Percentiles rank a stretch among this genome's conserved stretches.
phyloP scores from a whole-genome alignment of 768 basidiomycete genomes.

The Calvatia gigantea region DNA sequence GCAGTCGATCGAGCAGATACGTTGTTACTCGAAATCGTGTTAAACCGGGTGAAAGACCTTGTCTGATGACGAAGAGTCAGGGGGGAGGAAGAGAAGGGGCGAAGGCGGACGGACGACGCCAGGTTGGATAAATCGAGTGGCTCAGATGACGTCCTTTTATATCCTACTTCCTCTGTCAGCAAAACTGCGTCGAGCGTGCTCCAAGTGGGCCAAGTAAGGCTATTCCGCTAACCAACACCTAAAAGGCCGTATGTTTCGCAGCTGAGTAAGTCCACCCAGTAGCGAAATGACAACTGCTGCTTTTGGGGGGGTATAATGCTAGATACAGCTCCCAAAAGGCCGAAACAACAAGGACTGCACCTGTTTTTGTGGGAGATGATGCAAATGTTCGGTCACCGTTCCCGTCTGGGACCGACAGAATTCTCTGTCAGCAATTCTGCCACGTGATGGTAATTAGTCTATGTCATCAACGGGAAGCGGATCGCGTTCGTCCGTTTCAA shows the following conservation, averaged over 20 bases:
- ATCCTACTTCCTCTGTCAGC: conserved; percentile 1
- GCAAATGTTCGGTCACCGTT: background rate
- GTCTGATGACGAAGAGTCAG: conserved; percentile 8
- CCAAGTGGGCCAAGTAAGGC: background rate
- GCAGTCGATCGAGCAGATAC: conserved; percentile 4
- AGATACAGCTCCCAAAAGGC: too few relatives aligned
- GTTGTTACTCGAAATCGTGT: conserved; percentile 5
- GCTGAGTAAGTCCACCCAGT: too few relatives aligned
- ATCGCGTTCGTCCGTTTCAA: background rate
- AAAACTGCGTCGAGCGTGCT: background rate
- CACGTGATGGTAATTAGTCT: background rate
- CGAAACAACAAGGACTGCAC: background rate
- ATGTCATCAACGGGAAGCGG: background rate
- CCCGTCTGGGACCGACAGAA: background rate
- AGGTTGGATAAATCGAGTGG: conserved; percentile 16
- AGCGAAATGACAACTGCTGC: too few relatives aligned
- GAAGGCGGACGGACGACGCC: conserved; percentile 17
- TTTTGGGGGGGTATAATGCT: too few relatives aligned
- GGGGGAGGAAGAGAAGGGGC: conserved; percentile 8
- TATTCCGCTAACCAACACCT: too few relatives aligned
- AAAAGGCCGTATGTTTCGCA: too few relatives aligned
- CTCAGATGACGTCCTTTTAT: conserved; percentile 12
- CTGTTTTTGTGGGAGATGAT: background rate
- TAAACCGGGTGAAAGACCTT: background rate
- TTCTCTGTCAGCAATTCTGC: background rate